Conservation (phyloP, 2,329 filamentous ascomycete genomes). For the Ophiognomonia clavigignenti-juglandacearum region DNA sequence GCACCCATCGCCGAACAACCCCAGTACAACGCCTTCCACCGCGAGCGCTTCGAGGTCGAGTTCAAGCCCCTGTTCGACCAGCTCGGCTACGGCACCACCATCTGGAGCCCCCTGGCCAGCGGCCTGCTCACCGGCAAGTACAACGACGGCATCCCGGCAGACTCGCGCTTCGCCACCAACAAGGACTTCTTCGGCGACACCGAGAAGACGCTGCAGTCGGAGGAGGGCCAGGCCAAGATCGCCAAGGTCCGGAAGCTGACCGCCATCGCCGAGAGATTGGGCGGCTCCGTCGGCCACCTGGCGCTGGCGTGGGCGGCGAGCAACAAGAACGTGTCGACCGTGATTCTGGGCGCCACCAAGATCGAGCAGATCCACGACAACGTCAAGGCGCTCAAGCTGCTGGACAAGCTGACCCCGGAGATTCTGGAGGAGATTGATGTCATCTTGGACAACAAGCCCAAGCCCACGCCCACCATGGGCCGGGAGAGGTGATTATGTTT, state of each 20-base stretch:
- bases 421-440: conserved; percentile 55
- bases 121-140: conserved; percentile 60
- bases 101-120: conserved; percentile 49
- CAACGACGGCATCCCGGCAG: conserved; percentile 57
- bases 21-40: conserved; percentile 59
- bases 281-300: conserved; percentile 50
- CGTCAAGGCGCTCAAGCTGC: conserved; percentile 44
- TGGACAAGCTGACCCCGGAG: conserved; percentile 54
- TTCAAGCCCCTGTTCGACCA: conserved; percentile 53
- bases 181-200: conserved; percentile 47
- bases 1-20: conserved; percentile 43
- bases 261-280: conserved; percentile 61
- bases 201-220: conserved; percentile 44
- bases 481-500: conserved; percentile 19
- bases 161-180: conserved; percentile 55
- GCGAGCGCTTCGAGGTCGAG: conserved; percentile 57
- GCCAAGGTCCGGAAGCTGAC: conserved; percentile 55
- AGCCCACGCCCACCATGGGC: conserved; percentile 17
- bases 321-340: conserved; percentile 57
- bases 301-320: conserved; percentile 60
- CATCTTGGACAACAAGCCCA: conserved; percentile 26
- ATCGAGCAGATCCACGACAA: conserved; percentile 58
- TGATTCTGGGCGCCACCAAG: conserved; percentile 56
- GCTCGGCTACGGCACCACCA: conserved; percentile 50
- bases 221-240: conserved; percentile 46